Percentiles rank a stretch among this genome's conserved stretches.
Evolutionary conservation across 2,329 filamentous ascomycete species (phyloP).

Genomic region (Trichothecium sympodiale): DNA sequence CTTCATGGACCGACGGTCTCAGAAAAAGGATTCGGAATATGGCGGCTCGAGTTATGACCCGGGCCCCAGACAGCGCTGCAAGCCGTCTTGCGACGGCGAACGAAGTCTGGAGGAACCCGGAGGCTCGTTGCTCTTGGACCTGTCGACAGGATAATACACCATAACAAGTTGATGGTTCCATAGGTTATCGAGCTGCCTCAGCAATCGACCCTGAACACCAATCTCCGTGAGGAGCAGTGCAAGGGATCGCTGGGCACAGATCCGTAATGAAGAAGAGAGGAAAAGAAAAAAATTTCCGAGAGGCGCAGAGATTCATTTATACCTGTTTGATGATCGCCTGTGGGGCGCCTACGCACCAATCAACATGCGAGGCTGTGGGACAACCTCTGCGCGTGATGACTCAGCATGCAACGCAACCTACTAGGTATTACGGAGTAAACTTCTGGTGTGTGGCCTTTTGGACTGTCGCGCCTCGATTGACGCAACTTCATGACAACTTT

Average conservation of each 20-base stretch:
- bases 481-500: no score
- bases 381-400: no score
- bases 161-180: conserved; percentile 66
- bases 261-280: conserved; percentile 42
- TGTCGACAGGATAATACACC: conserved; percentile 93
- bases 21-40: conserved; percentile 87
- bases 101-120: conserved; percentile 42
- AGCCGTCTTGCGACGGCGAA: conserved; percentile 50
- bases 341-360: not conserved
- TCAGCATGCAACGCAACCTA: no score
- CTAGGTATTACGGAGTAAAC: no score
- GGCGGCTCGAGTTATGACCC: conserved; percentile 44
- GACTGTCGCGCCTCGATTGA: no score
- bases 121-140: conserved; percentile 70
- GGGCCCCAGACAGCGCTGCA: conserved; percentile 47
- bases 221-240: conserved; percentile 24
- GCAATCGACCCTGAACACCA: conserved; percentile 57
- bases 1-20: conserved; percentile 84
- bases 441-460: no score
- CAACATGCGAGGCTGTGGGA: not conserved
- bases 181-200: conserved; percentile 73
- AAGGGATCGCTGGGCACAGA: conserved; percentile 80
- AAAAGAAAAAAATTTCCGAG: conserved; percentile 21
- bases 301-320: not conserved
- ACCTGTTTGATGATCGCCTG: not conserved